A percentile compares a stretch with the other conserved stretches of the same genome.
These are phyloP conservation scores for Penicillium robsamsonii DNA, from an alignment of 495 filamentous ascomycete species.

Conservation along the genomic window DNA sequence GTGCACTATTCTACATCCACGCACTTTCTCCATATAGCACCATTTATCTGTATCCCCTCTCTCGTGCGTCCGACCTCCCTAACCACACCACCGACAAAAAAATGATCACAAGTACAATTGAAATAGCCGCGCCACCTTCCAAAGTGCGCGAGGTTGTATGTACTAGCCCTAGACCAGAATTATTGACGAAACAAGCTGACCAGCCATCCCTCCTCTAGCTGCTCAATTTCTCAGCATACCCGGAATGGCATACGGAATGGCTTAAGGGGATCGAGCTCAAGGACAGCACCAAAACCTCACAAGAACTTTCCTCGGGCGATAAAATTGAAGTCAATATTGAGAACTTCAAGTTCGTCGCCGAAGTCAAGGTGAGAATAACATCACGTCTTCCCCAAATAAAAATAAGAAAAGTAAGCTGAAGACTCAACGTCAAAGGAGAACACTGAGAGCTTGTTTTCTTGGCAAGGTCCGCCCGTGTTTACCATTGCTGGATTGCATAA, in stretches of 20 bases:
- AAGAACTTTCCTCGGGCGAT: constrained; percentile 18
- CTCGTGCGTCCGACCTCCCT: not conserved
- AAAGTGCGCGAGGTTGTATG: constrained; percentile 33
- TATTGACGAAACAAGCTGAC: not conserved
- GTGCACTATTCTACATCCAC: not conserved
- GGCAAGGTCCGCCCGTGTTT: constrained; percentile 32
- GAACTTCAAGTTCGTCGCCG: constrained; percentile 27
- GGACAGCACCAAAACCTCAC: constrained; percentile 17
- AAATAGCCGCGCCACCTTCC: constrained; percentile 28
- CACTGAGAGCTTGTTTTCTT: constrained; percentile 24
- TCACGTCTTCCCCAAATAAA: not conserved
- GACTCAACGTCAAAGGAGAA: constrained; percentile 18
- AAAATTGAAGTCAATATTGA: constrained; percentile 29
- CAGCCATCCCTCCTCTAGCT: constrained; percentile 13
- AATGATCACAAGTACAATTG: constrained; percentile 22
- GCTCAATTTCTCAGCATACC: constrained; percentile 26
- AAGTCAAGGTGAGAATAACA: constrained; percentile 20
- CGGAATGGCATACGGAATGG: constrained; percentile 31
- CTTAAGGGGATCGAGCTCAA: constrained; percentile 23
- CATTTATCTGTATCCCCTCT: not conserved
- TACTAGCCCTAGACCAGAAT: not conserved
- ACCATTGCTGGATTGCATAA: constrained; percentile 26
- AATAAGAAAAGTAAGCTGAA: constrained; percentile 8
- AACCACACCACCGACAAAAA: not conserved
- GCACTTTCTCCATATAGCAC: not conserved